Percentiles rank a stretch among this genome's conserved stretches.
Evolutionary conservation across 305 asterid species (phyloP).

Genomic region (Solanum aculeatissimum): DNA sequence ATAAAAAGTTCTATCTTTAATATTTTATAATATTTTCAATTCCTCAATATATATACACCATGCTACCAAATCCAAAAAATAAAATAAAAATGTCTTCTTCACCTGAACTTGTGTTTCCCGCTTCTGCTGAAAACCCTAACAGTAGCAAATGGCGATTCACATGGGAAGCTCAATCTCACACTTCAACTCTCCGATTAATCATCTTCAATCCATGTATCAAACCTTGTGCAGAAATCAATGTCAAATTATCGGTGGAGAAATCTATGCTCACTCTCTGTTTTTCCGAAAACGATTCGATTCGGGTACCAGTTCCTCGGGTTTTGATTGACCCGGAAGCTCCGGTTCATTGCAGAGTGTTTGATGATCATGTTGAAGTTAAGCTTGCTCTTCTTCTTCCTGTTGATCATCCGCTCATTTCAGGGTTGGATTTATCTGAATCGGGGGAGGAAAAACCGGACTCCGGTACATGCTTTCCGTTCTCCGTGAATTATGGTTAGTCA

Average conservation of each 20-base stretch:
- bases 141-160: slow-evolving; percentile 59
- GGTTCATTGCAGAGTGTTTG: slow-evolving; percentile 36
- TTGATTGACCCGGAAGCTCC: slow-evolving; percentile 62
- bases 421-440: slow-evolving; percentile 21
- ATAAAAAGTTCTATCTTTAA: no score
- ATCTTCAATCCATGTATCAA: slow-evolving; percentile 39
- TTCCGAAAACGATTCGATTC: slow-evolving; percentile 14
- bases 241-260: slow-evolving; percentile 30
- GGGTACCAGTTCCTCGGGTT: slow-evolving; percentile 60
- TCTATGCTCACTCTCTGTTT: slow-evolving; percentile 44
- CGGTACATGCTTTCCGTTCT: slow-evolving; percentile 27
- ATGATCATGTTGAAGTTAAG: slow-evolving; percentile 72
- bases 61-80: not conserved
- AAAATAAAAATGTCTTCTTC: slow-evolving; percentile 25
- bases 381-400: slow-evolving; percentile 71
- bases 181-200: slow-evolving; percentile 50
- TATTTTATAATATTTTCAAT: no score
- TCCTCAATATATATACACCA: no score
- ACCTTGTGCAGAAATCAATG: slow-evolving; percentile 37
- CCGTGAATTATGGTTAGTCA: slow-evolving; percentile 46
- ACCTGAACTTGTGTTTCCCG: slow-evolving; percentile 13
- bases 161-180: slow-evolving; percentile 88
- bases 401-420: slow-evolving; percentile 72
- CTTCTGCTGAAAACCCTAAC: slow-evolving; percentile 14
- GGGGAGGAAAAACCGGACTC: not conserved